phyloP scores from a whole-genome alignment of 495 filamentous ascomycete species.

The Pseudevernia furfuracea region DNA sequence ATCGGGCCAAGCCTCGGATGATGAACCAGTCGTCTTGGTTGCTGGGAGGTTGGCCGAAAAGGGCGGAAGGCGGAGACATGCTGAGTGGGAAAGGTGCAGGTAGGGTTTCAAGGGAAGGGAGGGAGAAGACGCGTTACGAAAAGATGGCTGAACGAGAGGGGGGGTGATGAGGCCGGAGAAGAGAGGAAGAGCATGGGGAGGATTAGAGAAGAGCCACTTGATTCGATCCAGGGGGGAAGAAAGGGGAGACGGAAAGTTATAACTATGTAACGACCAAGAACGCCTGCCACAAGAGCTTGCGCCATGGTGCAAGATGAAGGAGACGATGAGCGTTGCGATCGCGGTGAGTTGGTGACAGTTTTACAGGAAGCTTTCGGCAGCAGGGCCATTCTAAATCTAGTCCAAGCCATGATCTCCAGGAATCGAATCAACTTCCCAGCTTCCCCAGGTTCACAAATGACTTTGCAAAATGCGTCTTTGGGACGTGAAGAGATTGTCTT shows the following conservation, averaged over 20 bases:
- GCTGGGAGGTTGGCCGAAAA: slow-evolving; percentile 19
- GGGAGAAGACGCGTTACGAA: not conserved
- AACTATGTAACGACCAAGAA: not conserved
- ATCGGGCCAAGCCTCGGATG: slow-evolving; percentile 5
- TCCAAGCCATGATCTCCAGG: too few species aligned
- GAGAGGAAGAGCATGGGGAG: not conserved
- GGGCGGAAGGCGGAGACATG: slow-evolving; percentile 14
- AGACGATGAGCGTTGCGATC: too few species aligned
- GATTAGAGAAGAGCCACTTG: not conserved
- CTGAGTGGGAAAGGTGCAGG: not conserved
- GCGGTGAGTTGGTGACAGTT: too few species aligned
- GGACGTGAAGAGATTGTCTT: too few species aligned
- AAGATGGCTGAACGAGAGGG: not conserved
- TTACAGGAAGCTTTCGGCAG: too few species aligned
- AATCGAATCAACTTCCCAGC: too few species aligned
- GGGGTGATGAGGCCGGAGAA: not conserved
- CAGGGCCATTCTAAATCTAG: too few species aligned
- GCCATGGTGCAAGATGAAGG: too few species aligned
- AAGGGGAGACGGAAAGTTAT: not conserved
- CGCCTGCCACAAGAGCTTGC: too few species aligned
- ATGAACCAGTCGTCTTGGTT: slow-evolving; percentile 20
- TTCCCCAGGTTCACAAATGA: too few species aligned
- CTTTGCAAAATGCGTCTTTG: too few species aligned
- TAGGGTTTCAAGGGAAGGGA: not conserved
- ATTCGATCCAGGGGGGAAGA: not conserved